phyloP scores from a whole-genome alignment of 768 basidiomycete species.

The Inosperma sp. region DNA sequence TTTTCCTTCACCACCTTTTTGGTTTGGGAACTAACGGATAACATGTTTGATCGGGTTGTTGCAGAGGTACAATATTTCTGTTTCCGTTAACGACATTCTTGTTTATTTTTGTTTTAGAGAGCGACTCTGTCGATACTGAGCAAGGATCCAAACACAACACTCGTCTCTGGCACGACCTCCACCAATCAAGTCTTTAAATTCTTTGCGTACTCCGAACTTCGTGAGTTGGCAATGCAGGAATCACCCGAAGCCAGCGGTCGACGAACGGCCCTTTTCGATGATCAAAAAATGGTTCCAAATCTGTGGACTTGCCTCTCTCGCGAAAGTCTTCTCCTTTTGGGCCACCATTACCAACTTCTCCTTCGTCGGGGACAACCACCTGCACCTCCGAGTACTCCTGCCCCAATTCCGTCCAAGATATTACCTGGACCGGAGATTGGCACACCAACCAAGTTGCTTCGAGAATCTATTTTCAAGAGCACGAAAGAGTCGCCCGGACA shows the following conservation, averaged over 20 bases:
- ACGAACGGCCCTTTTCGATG: slow-evolving; percentile 57
- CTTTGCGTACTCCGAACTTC: slow-evolving; percentile 65
- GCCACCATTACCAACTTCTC: slow-evolving; percentile 64
- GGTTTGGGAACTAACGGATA: slow-evolving; percentile 62
- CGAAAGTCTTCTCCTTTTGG: slow-evolving; percentile 56
- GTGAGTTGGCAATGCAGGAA: slow-evolving; percentile 42
- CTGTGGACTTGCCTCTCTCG: slow-evolving; percentile 61
- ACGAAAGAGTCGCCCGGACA: slow-evolving; percentile 45
- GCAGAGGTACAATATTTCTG: slow-evolving; percentile 43
- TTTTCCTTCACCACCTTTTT: slow-evolving; percentile 48
- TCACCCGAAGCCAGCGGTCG: slow-evolving; percentile 38
- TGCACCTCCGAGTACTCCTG: slow-evolving; percentile 20
- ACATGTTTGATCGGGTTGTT: slow-evolving; percentile 54
- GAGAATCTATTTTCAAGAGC: slow-evolving; percentile 44
- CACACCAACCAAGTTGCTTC: slow-evolving; percentile 37
- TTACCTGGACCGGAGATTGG: slow-evolving; percentile 25
- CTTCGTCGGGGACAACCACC: slow-evolving; percentile 50
- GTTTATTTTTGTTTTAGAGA: slow-evolving; percentile 34
- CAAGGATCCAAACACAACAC: slow-evolving; percentile 48
- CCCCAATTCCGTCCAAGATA: slow-evolving; percentile 12
- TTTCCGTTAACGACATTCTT: background rate
- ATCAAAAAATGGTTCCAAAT: slow-evolving; percentile 60
- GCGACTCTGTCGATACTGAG: slow-evolving; percentile 41
- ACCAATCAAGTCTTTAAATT: slow-evolving; percentile 48
- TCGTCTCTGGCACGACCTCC: slow-evolving; percentile 64